phyloP scores from a whole-genome alignment of 169 alveolate genomes.

The Plasmodium berghei region DNA sequence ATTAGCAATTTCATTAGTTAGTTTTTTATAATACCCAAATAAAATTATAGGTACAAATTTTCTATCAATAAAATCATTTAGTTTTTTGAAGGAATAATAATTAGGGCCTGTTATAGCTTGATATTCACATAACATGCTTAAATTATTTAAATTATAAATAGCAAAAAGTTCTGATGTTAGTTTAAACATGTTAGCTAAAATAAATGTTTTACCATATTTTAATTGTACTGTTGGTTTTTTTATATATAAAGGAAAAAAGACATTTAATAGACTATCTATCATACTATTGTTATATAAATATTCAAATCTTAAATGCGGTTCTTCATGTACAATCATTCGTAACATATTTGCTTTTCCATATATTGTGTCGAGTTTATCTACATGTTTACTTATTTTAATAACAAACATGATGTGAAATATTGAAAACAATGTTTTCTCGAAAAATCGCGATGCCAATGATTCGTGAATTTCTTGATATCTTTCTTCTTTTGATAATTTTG shows the following conservation, averaged over 20 bases:
- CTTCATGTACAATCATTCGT: slow-evolving; percentile 33
- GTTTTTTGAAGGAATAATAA: slow-evolving; percentile 18
- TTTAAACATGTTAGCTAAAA: slow-evolving; percentile 54
- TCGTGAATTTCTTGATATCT: slow-evolving; percentile 34
- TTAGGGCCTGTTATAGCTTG: slow-evolving; percentile 46
- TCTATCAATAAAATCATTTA: slow-evolving; percentile 35
- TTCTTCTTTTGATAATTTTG: slow-evolving; percentile 8
- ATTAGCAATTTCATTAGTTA: not conserved
- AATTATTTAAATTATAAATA: slow-evolving; percentile 29
- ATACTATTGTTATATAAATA: slow-evolving; percentile 42
- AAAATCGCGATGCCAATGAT: slow-evolving; percentile 68
- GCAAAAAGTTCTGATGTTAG: slow-evolving; percentile 24
- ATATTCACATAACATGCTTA: slow-evolving; percentile 48
- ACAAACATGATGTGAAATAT: slow-evolving; percentile 57
- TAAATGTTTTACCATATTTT: slow-evolving; percentile 65
- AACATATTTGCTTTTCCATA: slow-evolving; percentile 52
- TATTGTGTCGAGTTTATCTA: slow-evolving; percentile 29
- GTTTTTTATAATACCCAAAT: not conserved
- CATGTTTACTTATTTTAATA: slow-evolving; percentile 34
- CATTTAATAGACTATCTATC: slow-evolving; percentile 36
- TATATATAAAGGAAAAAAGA: slow-evolving; percentile 51
- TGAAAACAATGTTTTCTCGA: slow-evolving; percentile 42
- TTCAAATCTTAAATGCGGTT: slow-evolving; percentile 28
- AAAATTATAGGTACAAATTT: slow-evolving; percentile 25
- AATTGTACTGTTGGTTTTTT: slow-evolving; percentile 44